These are phyloP conservation scores for Phytopythium boreale DNA, from an alignment of 352 stramenopile species.

Conservation along the genomic window DNA sequence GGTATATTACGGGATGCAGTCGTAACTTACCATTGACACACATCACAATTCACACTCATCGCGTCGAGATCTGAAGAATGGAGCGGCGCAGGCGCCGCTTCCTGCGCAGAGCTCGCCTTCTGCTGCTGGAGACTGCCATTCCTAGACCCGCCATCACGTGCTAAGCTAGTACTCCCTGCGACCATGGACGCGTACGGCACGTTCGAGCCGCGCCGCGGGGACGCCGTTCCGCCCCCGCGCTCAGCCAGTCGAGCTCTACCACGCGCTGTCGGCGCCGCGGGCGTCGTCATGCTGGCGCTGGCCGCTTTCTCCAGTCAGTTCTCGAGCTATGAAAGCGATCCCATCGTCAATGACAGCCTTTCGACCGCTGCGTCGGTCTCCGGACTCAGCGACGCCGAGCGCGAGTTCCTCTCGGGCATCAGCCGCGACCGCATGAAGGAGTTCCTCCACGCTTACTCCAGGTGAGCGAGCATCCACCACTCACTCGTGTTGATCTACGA, in stretches of 20 bases:
- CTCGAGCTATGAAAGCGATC: background rate
- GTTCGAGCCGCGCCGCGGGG: background rate
- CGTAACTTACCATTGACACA: background rate
- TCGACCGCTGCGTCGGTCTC: background rate
- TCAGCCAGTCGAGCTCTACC: background rate
- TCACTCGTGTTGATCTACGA: background rate
- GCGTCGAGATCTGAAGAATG: background rate
- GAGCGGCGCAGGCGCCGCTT: background rate
- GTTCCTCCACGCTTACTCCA: constrained; percentile 24
- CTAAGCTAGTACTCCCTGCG: background rate
- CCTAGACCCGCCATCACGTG: background rate
- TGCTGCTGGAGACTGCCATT: background rate
- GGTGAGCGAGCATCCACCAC: background rate
- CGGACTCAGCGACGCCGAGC: constrained; percentile 10
- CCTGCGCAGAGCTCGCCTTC: background rate
- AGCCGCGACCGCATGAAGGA: constrained; percentile 18
- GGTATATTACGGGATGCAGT: too few relatives aligned
- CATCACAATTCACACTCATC: background rate
- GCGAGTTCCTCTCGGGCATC: constrained; percentile 15
- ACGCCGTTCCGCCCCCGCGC: background rate
- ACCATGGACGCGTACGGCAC: constrained; percentile 1
- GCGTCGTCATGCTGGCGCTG: background rate
- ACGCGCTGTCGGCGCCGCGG: background rate
- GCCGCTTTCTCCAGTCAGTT: background rate
- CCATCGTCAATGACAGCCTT: background rate